phyloP scores from a whole-genome alignment of 2,329 filamentous ascomycete species.

The Stenocarpella maydis region DNA sequence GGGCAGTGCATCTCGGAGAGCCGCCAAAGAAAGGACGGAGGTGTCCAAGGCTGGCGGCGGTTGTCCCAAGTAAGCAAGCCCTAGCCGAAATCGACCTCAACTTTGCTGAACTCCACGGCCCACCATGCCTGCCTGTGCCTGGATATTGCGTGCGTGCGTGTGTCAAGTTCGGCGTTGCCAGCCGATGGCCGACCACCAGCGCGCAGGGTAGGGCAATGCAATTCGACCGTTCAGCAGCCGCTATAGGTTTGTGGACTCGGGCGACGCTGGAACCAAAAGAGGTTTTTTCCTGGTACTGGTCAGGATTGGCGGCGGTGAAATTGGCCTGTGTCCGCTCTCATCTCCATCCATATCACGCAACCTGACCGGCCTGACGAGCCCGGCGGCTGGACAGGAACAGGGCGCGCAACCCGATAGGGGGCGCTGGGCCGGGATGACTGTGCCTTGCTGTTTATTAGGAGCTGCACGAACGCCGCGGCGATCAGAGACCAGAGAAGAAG shows the following conservation, averaged over 20 bases:
- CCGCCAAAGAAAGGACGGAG: neutral
- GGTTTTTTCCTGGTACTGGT: conserved; percentile 7
- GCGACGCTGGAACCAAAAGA: conserved; percentile 2
- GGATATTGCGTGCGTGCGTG: neutral
- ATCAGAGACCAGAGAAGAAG: conserved; percentile 1
- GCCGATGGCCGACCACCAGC: conserved; percentile 21
- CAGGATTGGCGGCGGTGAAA: conserved; percentile 33
- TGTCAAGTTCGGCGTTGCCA: conserved; percentile 13
- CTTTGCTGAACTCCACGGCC: conserved; percentile 6
- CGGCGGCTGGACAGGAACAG: conserved; percentile 19
- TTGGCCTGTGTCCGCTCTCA: conserved; percentile 35
- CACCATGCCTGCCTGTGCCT: neutral
- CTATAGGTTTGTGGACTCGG: neutral
- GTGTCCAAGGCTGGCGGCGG: neutral
- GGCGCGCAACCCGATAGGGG: conserved; percentile 27
- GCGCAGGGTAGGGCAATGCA: neutral
- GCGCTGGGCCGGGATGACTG: conserved; percentile 7
- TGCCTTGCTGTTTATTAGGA: conserved; percentile 8
- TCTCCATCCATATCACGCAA: conserved; percentile 35
- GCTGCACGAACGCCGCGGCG: conserved; percentile 18
- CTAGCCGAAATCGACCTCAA: conserved; percentile 11
- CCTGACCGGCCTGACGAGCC: neutral
- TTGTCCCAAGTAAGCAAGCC: conserved; percentile 1
- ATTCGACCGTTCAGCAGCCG: neutral
- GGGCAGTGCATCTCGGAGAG: conserved; percentile 15